These are phyloP conservation scores for Kokia cookei DNA, from an alignment of 441 rosid species.

Conservation along the genomic window DNA sequence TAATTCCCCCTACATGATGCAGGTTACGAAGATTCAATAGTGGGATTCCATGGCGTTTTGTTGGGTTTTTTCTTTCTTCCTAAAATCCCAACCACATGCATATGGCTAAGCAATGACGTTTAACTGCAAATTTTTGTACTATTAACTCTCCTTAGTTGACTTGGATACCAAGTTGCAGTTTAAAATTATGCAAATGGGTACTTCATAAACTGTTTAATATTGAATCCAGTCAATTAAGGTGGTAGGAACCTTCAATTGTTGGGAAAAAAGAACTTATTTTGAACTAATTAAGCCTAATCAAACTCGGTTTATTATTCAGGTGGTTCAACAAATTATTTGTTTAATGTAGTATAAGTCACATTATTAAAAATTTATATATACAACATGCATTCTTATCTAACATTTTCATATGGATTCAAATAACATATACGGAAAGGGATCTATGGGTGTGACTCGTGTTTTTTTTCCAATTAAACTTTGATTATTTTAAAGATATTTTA, in stretches of 20 bases:
- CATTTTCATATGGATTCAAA: too few species aligned
- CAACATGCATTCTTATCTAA: too few species aligned
- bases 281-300: background rate
- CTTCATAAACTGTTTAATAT: background rate
- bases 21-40: too few species aligned
- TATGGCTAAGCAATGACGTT: conserved; percentile 18
- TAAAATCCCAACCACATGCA: too few species aligned
- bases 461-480: too few species aligned
- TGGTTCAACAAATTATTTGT: background rate
- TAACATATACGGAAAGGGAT: too few species aligned
- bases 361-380: too few species aligned
- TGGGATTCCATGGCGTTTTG: too few species aligned
- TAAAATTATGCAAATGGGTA: background rate
- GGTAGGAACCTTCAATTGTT: background rate
- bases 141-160: background rate
- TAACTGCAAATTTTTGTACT: background rate
- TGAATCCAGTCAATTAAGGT: background rate
- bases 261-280: background rate
- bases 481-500: too few species aligned
- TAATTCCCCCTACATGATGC: background rate
- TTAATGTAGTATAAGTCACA: background rate
- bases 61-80: too few species aligned
- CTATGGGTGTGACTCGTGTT: too few species aligned
- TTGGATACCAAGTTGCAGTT: background rate
- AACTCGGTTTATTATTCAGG: background rate